Conservation (phyloP, 306 rosid genomes). For the Rosa multiflora region DNA sequence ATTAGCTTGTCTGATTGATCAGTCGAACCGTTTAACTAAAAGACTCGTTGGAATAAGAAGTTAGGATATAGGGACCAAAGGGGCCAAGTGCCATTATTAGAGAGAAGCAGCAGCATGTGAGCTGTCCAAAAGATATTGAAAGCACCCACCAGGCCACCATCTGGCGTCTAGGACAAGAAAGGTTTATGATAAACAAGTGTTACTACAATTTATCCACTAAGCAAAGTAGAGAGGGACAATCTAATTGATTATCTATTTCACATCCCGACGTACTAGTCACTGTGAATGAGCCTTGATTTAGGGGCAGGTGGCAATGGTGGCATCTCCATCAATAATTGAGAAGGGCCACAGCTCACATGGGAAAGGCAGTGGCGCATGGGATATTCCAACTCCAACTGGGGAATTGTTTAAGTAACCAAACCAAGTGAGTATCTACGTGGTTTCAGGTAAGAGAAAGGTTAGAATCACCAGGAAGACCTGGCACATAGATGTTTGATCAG, state of each 20-base stretch:
- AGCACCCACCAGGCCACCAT: neutral
- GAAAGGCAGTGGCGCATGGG: neutral
- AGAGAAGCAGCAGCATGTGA: conserved; percentile 20
- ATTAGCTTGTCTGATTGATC: too few species aligned
- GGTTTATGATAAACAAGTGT: neutral
- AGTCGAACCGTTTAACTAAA: too few species aligned
- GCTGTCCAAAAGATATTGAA: conserved; percentile 18
- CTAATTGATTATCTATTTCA: neutral
- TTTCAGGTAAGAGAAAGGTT: neutral
- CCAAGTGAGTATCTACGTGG: neutral
- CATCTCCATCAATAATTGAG: neutral
- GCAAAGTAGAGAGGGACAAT: neutral
- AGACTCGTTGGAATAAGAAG: too few species aligned
- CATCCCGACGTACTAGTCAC: neutral
- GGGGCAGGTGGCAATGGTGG: conserved; percentile 8
- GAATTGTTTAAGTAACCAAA: neutral
- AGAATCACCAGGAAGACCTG: neutral
- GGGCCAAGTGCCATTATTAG: neutral
- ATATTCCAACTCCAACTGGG: neutral
- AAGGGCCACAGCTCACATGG: neutral
- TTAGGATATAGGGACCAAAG: too few species aligned
- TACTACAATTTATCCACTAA: neutral
- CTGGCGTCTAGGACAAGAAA: neutral
- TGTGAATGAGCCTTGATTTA: neutral
- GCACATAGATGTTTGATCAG: neutral